phyloP scores from a whole-genome alignment of 768 basidiomycete species.

The Lentinula boryana region DNA sequence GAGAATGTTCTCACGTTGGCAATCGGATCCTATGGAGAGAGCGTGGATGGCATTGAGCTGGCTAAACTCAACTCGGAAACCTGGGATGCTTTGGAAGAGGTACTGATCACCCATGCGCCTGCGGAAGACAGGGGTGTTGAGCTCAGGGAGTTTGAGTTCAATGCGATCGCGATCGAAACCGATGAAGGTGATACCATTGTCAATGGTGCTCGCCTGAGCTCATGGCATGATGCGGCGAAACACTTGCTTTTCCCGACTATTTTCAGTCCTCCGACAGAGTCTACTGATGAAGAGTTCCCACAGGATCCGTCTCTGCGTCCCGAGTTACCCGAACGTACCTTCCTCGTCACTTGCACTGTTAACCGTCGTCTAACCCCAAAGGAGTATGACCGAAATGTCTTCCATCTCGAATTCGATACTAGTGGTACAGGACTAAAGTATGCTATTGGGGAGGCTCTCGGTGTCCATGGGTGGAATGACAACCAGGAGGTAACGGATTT shows the following conservation, averaged over 20 bases:
- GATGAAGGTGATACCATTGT: conserved; percentile 49
- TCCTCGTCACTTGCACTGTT: conserved; percentile 88
- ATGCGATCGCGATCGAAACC: conserved; percentile 67
- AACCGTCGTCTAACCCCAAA: conserved; percentile 91
- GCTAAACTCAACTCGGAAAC: conserved; percentile 48
- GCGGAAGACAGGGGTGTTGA: conserved; percentile 17
- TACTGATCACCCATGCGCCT: conserved; percentile 29
- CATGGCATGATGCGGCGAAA: conserved; percentile 85
- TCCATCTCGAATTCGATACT: conserved; percentile 96
- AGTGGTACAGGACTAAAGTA: conserved; percentile 91
- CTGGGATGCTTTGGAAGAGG: conserved; percentile 62
- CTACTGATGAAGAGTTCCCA: conserved; percentile 36
- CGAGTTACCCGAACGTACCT: conserved; percentile 84
- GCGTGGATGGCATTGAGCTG: conserved; percentile 42
- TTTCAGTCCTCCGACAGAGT: conserved; percentile 49
- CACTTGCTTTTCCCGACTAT: conserved; percentile 85
- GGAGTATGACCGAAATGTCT: conserved; percentile 98
- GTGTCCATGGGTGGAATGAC: conserved; percentile 98
- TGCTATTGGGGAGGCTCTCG: conserved; percentile 93
- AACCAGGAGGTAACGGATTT: conserved; percentile 82
- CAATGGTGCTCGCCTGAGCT: conserved; percentile 54
- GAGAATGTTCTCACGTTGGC: conserved; percentile 47
- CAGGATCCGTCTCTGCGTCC: conserved; percentile 76
- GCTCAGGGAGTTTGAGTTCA: conserved; percentile 61
- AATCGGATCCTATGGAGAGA: conserved; percentile 35